Evolutionary conservation across 768 basidiomycete genomes (phyloP), one percentile per base, ranked within the genome.

Genomic region (Tricholoma hemisulphureum): DNA sequence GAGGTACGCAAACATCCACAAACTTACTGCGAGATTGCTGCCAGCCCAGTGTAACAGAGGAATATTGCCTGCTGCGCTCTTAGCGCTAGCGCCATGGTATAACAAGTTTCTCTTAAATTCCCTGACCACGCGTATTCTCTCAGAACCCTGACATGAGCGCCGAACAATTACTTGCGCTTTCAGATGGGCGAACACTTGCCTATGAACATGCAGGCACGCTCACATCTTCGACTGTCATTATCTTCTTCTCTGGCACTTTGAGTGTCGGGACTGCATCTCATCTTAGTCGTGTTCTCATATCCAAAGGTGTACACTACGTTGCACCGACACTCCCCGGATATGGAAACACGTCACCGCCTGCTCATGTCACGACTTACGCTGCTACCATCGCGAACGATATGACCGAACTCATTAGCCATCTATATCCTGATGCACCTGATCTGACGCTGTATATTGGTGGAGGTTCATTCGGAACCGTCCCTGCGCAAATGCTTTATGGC

Each of bases 401-500:
- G 59, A 72, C 73, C 4, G 66, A 71, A 18, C 67, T 82, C 28
- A 67, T 82, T 32, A 63, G 67, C 21, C 74, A 78, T 58, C 67
- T 80, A 52, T 74, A 80, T 55, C 74, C 77, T 0, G 63, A 73
- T 24, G 57, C 58, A 4, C 58, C 65, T 21, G 55, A 72, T 13
- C 67, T 80, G 45, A 66, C 65, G 37, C 70, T 79, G 37, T 81
- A 80, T 66, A 55, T 83, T 57, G 59, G 72, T 2, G 81, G 80
- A 3, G 78, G 78, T n/a, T 82, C 80, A 1, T 80, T 76, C 56
- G 82, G 81, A 18, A 78, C 75, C 5, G 71, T 73, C 6, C 69
- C 78, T 2, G 72, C 80, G 2, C 81, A 83, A 69, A 81, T 83
- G 39, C 56, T 83, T 11, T 82, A 80, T 50, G 80, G 80, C 2